These are phyloP conservation scores for Arctostaphylos glauca DNA, from an alignment of 148 eudicot species.

Conservation along the genomic window DNA sequence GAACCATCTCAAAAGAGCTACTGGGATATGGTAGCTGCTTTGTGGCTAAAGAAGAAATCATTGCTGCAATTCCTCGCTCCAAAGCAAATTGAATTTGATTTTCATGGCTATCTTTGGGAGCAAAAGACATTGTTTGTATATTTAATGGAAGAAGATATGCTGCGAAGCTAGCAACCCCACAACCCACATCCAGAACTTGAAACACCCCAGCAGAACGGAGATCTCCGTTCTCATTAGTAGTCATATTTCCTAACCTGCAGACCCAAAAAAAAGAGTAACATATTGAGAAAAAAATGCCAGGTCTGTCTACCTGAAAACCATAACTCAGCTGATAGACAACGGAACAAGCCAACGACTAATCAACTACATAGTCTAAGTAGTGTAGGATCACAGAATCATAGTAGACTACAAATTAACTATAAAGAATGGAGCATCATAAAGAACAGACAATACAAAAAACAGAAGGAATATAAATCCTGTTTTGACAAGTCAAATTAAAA, in stretches of 20 bases:
- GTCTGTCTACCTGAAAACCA: not conserved
- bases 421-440: not conserved
- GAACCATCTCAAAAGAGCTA: conserved; percentile 90
- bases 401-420: not conserved
- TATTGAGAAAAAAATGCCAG: not conserved
- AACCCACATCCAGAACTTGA: conserved; percentile 95
- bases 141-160: conserved; percentile 78
- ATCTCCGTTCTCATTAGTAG: conserved; percentile 74
- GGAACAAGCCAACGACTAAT: not conserved
- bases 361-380: not conserved
- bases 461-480: not conserved
- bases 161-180: conserved; percentile 98
- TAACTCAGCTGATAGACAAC: not conserved
- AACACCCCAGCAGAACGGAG: conserved; percentile 75
- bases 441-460: not conserved
- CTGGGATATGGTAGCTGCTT: conserved; percentile 94
- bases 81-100: conserved; percentile 97
- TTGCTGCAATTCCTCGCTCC: conserved; percentile 89
- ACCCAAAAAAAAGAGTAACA: not conserved
- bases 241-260: conserved; percentile 94
- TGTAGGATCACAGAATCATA: not conserved
- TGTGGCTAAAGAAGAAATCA: conserved; percentile 87
- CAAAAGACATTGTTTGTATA: conserved; percentile 93
- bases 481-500: not conserved
- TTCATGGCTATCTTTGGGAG: conserved; percentile 97